These are phyloP conservation scores for Yarrowia sp. DNA, from an alignment of 805 yeast species.

Conservation along the genomic window DNA sequence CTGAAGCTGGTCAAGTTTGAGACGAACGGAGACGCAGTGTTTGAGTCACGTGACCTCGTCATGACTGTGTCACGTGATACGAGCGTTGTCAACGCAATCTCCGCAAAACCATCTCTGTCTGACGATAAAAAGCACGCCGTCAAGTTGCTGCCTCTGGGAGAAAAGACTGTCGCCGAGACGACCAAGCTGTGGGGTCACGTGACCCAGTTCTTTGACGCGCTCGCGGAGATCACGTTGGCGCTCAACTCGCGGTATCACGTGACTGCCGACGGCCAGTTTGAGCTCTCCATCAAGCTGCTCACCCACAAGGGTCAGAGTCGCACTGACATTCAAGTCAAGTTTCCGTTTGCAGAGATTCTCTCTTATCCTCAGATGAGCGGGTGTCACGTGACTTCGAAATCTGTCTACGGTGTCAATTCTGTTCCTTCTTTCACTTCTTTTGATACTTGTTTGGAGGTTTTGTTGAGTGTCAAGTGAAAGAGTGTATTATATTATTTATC, in stretches of 20 bases:
- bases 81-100: neutral
- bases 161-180: neutral
- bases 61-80: conserved; percentile 8
- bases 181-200: neutral
- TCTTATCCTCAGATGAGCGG: neutral
- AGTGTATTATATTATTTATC: neutral
- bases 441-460: conserved; percentile 5
- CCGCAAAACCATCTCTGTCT: neutral
- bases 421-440: neutral
- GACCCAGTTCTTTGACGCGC: conserved; percentile 1
- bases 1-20: conserved; percentile 10
- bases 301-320: conserved; percentile 2
- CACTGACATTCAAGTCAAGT: neutral
- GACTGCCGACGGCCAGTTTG: neutral
- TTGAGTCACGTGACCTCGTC: conserved; percentile 5
- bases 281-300: conserved; percentile 14
- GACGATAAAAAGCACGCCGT: neutral
- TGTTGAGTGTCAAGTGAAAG: conserved; percentile 8
- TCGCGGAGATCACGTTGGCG: neutral
- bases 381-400: conserved; percentile 20
- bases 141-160: neutral
- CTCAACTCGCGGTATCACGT: conserved; percentile 8
- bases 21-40: neutral
- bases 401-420: neutral
- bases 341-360: conserved; percentile 11